Conservation (phyloP, 2,329 filamentous ascomycete species). For the Orbilia brochopaga region DNA sequence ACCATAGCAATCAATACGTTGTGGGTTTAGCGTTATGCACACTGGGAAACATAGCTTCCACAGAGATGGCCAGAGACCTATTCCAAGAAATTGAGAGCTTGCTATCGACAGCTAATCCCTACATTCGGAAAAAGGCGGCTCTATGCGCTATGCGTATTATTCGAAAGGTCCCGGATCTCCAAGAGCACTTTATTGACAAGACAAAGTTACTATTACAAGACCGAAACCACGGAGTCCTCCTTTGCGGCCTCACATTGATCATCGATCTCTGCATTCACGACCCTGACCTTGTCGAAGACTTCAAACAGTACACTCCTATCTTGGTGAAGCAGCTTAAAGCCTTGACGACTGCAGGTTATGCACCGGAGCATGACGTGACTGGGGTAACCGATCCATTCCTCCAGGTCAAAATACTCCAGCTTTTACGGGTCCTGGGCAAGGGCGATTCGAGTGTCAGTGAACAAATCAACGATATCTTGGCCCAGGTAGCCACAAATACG, state of each 20-base stretch:
- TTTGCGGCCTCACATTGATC: constrained; percentile 89
- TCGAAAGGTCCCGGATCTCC: constrained; percentile 93
- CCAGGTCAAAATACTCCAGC: constrained; percentile 90
- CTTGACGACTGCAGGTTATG: constrained; percentile 91
- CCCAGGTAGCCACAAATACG: constrained; percentile 96
- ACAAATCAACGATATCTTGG: constrained; percentile 97
- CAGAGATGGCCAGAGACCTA: constrained; percentile 97
- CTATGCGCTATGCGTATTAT: constrained; percentile 99
- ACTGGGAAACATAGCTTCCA: constrained; percentile 93
- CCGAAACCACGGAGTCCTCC: constrained; percentile 85
- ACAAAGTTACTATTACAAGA: constrained; percentile 85
- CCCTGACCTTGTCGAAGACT: constrained; percentile 88
- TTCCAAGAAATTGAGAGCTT: constrained; percentile 95
- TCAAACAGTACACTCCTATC: constrained; percentile 80
- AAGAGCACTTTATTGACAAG: constrained; percentile 97
- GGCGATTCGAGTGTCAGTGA: constrained; percentile 89
- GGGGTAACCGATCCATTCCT: constrained; percentile 97
- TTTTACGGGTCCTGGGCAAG: constrained; percentile 83
- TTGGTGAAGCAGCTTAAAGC: constrained; percentile 91
- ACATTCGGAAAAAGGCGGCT: constrained; percentile 94
- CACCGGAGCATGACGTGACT: constrained; percentile 96
- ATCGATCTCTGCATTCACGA: constrained; percentile 93
- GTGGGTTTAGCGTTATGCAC: constrained; percentile 96
- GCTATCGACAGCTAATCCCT: constrained; percentile 92
- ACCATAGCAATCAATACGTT: constrained; percentile 97